phyloP scores from a whole-genome alignment of 2,329 filamentous ascomycete species.

The Gaeumannomyces tritici region DNA sequence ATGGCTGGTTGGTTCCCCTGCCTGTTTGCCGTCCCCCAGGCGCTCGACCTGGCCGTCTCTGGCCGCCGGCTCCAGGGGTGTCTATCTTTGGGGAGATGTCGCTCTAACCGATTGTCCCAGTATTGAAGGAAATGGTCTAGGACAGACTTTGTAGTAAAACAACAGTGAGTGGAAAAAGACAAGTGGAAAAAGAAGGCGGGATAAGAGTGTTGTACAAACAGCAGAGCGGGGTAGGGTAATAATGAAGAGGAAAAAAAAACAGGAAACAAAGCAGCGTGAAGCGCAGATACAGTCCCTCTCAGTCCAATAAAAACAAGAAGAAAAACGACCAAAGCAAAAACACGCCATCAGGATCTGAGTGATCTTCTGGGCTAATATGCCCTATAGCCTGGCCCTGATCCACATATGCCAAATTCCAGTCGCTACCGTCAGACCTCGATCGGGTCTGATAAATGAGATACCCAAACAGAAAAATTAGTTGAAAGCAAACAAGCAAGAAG shows the following conservation, averaged over 20 bases:
- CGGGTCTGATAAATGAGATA: not conserved
- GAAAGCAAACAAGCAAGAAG: not conserved
- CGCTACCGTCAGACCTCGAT: not conserved
- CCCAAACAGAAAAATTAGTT: not conserved
- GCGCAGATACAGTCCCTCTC: too few relatives aligned
- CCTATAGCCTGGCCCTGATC: not conserved
- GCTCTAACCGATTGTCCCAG: not conserved
- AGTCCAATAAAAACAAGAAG: not conserved
- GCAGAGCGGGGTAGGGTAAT: not conserved
- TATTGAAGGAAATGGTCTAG: not conserved
- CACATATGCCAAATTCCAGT: not conserved
- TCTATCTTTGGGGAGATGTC: not conserved
- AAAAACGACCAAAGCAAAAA: not conserved
- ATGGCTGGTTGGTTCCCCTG: too few relatives aligned
- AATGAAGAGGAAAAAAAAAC: conserved; percentile 1
- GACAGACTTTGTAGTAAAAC: not conserved
- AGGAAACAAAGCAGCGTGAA: not conserved
- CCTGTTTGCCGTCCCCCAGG: not conserved
- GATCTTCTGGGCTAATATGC: not conserved
- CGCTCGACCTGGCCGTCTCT: not conserved
- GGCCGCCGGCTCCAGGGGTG: not conserved
- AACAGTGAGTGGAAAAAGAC: too few relatives aligned
- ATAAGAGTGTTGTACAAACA: not conserved
- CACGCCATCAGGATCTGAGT: not conserved
- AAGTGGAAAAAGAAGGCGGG: not conserved